Evolutionary conservation across 2,329 filamentous ascomycete genomes (phyloP).

Genomic region (Colletotrichum sidae): DNA sequence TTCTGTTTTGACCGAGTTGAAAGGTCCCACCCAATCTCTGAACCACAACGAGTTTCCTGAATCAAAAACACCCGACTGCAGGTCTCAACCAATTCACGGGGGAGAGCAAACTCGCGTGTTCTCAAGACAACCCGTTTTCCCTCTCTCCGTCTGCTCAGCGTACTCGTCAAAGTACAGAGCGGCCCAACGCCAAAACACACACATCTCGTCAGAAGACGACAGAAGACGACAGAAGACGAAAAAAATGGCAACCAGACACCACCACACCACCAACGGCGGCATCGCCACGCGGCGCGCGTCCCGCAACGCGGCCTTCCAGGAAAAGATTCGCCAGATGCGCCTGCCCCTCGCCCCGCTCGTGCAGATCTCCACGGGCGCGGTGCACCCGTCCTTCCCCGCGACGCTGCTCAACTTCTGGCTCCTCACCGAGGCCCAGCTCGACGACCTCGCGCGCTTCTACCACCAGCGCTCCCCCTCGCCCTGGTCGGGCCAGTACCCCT

Average conservation of each 20-base stretch:
- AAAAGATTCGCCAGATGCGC: constrained; percentile 74
- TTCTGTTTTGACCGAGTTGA: background rate
- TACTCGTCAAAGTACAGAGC: too few species aligned
- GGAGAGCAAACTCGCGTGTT: too few species aligned
- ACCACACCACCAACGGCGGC: constrained; percentile 37
- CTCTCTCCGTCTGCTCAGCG: too few species aligned
- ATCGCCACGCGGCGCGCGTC: constrained; percentile 52
- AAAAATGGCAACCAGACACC: constrained; percentile 36
- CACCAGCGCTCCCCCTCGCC: constrained; percentile 72
- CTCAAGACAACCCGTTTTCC: too few species aligned
- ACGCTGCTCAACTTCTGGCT: constrained; percentile 80
- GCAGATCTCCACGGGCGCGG: constrained; percentile 68
- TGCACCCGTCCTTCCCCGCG: constrained; percentile 73
- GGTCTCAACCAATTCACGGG: too few species aligned
- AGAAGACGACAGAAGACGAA: background rate
- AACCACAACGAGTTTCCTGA: too few species aligned
- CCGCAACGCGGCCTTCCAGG: constrained; percentile 62
- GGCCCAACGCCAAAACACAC: background rate
- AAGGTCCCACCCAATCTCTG: too few species aligned
- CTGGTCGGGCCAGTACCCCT: constrained; percentile 73
- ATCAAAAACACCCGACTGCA: too few species aligned
- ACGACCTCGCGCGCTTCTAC: constrained; percentile 78
- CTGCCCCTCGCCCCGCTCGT: constrained; percentile 75
- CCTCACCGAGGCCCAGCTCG: constrained; percentile 76
- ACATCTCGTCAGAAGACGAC: background rate